Evolutionary conservation across 2,329 filamentous ascomycete species (phyloP), one percentile per base, ranked within the genome.

Genomic region (Tolypocladium album): DNA sequence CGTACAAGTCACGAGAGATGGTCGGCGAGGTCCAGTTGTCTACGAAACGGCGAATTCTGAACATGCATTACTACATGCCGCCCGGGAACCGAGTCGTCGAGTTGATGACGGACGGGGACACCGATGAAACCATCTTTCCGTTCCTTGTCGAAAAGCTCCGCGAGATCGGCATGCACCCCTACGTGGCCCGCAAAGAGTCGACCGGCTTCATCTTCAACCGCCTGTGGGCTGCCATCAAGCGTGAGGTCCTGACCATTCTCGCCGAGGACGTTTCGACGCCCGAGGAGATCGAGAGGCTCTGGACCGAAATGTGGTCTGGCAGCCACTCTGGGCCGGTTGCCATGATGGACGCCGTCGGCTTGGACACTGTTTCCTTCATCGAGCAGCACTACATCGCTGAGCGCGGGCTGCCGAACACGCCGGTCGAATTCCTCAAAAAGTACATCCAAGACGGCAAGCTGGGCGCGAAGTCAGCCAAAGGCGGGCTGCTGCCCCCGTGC

Each of bases 131-230:
- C 1, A 74, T 82, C 5, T 76, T 83, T 55, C 70, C 74, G 0
- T 81, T 82, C 61, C 62, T 83, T 52, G 69, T 69, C 3, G 69
- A 75, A 20, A 69, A 72, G 42, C 74, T 73, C 3, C 64, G 66
- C 24, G 74, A 76, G n/a, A 72, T 70, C 3, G 79, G 74, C 0
- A 73, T 75, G 39, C 65, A 71, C 3, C 79, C 79, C 0, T 73
- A 75, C 27, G 63, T 70, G 5, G 78, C 79, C 0, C 64, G 71
- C 8, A 78, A 76, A 56, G 76, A 83, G 62, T 81, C 79, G 0
- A 81, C 79, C 0, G 78, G 81, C 0, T 79, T 83, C 62, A 78
- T 84, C 42, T 80, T 82, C 64, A 83, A 84, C 59, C 76, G 81
- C 0, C 67, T 84, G 0, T 84, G 81, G 81, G 82, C 81, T 0